These are phyloP conservation scores for Ophiorrhiza pumila DNA, from an alignment of 257 asterid genomes.

Conservation along the genomic window DNA sequence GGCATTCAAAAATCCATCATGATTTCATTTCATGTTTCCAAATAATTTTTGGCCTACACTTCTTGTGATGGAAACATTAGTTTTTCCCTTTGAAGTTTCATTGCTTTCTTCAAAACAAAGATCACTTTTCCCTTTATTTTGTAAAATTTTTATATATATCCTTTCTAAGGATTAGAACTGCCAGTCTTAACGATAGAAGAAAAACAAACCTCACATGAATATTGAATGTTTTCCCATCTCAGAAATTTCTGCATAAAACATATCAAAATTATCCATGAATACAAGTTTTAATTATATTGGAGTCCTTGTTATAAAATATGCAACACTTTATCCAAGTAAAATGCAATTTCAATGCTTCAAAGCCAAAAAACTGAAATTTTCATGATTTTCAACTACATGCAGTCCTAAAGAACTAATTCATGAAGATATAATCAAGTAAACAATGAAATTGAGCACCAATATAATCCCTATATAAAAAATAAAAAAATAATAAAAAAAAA, in stretches of 20 bases:
- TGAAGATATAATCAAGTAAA: background rate
- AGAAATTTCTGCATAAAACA: constrained; percentile 42
- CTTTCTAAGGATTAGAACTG: no score
- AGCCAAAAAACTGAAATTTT: background rate
- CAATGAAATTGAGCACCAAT: background rate
- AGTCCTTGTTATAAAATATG: background rate
- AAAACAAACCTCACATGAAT: constrained; percentile 57
- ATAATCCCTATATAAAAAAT: background rate
- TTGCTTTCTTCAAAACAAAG: no score
- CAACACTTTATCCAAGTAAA: background rate
- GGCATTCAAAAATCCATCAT: background rate
- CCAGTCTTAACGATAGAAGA: no score
- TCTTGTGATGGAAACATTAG: no score
- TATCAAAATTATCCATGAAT: background rate
- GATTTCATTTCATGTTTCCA: background rate
- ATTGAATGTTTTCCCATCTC: constrained; percentile 23
- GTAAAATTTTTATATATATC: no score
- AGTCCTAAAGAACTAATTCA: background rate
- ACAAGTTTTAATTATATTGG: background rate
- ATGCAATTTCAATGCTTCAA: background rate
- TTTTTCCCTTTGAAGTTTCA: no score
- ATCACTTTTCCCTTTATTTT: no score
- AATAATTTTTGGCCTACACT: no score
- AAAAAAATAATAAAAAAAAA: background rate
- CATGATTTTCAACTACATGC: background rate